These are phyloP conservation scores for Trifolium dubium DNA, from an alignment of 306 rosid genomes.

Conservation along the genomic window DNA sequence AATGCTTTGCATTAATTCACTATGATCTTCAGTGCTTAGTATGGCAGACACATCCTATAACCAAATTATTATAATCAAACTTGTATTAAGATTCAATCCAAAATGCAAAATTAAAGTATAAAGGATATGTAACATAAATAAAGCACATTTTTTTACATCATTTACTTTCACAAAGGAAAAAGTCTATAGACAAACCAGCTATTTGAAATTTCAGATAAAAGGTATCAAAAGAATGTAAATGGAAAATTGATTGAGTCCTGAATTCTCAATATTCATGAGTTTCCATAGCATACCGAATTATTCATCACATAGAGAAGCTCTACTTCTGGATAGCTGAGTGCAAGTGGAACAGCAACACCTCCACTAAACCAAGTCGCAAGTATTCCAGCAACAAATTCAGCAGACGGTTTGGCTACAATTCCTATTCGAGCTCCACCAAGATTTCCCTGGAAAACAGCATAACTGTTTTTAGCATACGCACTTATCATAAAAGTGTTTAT, in stretches of 20 bases:
- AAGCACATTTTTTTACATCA: slow-evolving; percentile 11
- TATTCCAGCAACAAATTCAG: slow-evolving; percentile 87
- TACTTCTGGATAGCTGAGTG: slow-evolving; percentile 91
- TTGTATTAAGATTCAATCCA: slow-evolving; percentile 32
- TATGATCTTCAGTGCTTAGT: slow-evolving; percentile 87
- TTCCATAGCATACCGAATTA: slow-evolving; percentile 66
- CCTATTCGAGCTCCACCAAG: slow-evolving; percentile 90
- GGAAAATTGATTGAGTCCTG: slow-evolving; percentile 6
- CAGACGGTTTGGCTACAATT: slow-evolving; percentile 93
- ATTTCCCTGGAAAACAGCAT: slow-evolving; percentile 48
- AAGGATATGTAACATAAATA: slow-evolving; percentile 26
- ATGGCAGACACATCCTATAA: slow-evolving; percentile 80
- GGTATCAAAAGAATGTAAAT: slow-evolving; percentile 11
- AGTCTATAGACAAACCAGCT: slow-evolving; percentile 13
- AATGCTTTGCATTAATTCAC: slow-evolving; percentile 70
- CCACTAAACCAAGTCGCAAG: slow-evolving; percentile 95
- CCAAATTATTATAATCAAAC: slow-evolving; percentile 42
- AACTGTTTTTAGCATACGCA: neutral
- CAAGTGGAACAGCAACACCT: slow-evolving; percentile 97
- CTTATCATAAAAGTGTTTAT: neutral
- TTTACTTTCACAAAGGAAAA: slow-evolving; percentile 15
- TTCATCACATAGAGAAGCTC: slow-evolving; percentile 85
- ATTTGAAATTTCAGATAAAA: slow-evolving; percentile 23
- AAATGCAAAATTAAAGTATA: slow-evolving; percentile 25
- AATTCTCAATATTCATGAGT: slow-evolving; percentile 14